These are phyloP conservation scores for Marchantia polymorpha DNA, from an alignment of 225 moss, liverwort and hornwort species.

Conservation along the genomic window DNA sequence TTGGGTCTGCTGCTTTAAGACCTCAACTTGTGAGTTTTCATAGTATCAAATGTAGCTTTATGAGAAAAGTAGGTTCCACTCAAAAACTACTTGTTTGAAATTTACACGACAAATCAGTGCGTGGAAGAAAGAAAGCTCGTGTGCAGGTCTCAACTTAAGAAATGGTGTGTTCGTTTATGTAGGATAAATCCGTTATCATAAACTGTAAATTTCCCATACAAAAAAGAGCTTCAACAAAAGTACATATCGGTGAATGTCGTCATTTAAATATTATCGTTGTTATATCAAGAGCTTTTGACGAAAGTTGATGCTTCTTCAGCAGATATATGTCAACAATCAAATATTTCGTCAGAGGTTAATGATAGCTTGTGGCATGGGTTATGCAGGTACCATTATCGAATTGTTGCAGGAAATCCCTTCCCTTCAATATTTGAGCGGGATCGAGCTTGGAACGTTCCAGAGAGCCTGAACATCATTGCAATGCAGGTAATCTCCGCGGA, in stretches of 20 bases:
- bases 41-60: neutral
- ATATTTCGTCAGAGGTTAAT: neutral
- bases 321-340: neutral
- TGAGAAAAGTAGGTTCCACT: neutral
- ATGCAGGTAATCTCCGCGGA: conserved; percentile 56
- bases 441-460: conserved; percentile 83
- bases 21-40: conserved; percentile 23
- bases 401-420: conserved; percentile 55
- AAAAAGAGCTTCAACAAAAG: too few relatives aligned
- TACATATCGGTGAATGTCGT: too few relatives aligned
- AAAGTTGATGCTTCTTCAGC: neutral
- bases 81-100: neutral
- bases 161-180: neutral
- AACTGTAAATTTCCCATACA: too few relatives aligned
- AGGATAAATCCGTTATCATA: neutral
- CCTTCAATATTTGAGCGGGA: conserved; percentile 86
- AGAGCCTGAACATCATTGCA: conserved; percentile 61
- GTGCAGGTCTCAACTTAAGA: neutral
- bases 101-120: neutral
- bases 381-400: conserved; percentile 85
- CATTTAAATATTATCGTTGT: neutral
- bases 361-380: neutral
- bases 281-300: neutral
- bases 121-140: neutral
- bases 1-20: conserved; percentile 13